Conservation (phyloP, 2,329 filamentous ascomycete genomes). For the Cryphonectria japonica region DNA sequence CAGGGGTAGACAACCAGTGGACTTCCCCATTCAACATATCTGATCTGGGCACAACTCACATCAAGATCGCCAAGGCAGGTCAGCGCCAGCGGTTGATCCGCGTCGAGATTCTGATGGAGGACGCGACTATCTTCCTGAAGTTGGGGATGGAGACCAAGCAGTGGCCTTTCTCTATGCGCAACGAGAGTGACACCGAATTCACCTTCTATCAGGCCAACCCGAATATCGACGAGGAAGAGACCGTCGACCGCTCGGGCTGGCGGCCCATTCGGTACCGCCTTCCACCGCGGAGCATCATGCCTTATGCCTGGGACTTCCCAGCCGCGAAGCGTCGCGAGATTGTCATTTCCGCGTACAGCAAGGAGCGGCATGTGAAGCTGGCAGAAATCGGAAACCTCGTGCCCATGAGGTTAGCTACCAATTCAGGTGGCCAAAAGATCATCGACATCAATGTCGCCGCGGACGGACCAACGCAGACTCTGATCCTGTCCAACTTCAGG, state of each 20-base stretch:
- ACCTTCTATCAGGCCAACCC: constrained; percentile 96
- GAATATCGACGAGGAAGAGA: constrained; percentile 87
- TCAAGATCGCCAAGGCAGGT: constrained; percentile 90
- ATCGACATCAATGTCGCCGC: constrained; percentile 97
- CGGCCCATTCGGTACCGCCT: constrained; percentile 89
- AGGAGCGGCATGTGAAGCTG: constrained; percentile 89
- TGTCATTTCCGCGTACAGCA: constrained; percentile 76
- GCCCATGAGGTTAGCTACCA: constrained; percentile 83
- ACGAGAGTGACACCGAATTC: constrained; percentile 96
- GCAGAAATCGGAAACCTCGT: constrained; percentile 96
- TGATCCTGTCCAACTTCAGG: constrained; percentile 93
- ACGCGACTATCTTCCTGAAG: constrained; percentile 90
- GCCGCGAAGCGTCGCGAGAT: constrained; percentile 96
- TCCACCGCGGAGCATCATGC: constrained; percentile 96
- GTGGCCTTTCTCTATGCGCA: constrained; percentile 98
- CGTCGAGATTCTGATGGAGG: constrained; percentile 88
- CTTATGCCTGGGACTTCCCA: constrained; percentile 98
- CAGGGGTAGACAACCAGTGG: constrained; percentile 95
- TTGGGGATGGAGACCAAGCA: constrained; percentile 89
- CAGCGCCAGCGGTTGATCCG: constrained; percentile 88
- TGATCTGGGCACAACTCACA: constrained; percentile 86
- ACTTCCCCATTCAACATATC: constrained; percentile 97
- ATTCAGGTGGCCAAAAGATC: constrained; percentile 75
- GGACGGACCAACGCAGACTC: constrained; percentile 90
- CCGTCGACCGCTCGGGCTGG: constrained; percentile 84